These are phyloP conservation scores for Willaertia magna DNA, from an alignment of 208 protist species.

Conservation along the genomic window DNA sequence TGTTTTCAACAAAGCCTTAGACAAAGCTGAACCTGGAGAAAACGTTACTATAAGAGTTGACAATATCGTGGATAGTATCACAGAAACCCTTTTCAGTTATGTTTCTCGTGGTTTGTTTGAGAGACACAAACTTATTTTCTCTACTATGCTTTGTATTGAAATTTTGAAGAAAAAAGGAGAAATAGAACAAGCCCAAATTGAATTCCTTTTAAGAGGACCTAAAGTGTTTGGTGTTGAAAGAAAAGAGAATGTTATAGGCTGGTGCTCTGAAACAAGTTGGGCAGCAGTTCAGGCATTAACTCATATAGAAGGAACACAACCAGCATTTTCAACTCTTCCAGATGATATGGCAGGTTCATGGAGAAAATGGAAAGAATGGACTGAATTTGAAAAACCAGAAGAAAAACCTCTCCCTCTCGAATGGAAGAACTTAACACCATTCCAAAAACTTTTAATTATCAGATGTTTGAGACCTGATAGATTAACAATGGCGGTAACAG, in stretches of 20 bases:
- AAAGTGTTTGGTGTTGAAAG: conserved; percentile 21
- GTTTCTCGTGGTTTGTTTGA: conserved; percentile 43
- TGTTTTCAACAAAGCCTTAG: conserved; percentile 63
- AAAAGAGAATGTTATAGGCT: conserved; percentile 27
- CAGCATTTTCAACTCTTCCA: conserved; percentile 22
- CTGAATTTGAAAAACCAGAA: conserved; percentile 51
- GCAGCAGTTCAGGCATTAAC: conserved; percentile 24
- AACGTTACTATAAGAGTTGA: conserved; percentile 29
- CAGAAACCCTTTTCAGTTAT: conserved; percentile 42
- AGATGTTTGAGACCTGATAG: conserved; percentile 88
- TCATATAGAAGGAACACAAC: conserved; percentile 29
- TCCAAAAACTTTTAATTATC: conserved; percentile 88
- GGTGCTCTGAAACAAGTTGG: conserved; percentile 24
- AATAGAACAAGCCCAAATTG: conserved; percentile 36
- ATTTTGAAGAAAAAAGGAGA: conserved; percentile 36
- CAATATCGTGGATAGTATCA: conserved; percentile 46
- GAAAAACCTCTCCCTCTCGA: conserved; percentile 53
- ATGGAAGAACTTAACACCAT: conserved; percentile 79
- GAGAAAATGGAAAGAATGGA: conserved; percentile 31
- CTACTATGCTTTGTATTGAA: conserved; percentile 45
- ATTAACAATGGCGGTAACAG: conserved; percentile 77
- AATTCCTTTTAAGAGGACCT: conserved; percentile 44
- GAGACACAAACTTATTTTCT: conserved; percentile 34
- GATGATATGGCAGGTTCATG: conserved; percentile 19
- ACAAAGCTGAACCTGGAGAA: conserved; percentile 30